These are phyloP conservation scores for Mucor velutinosus DNA, from an alignment of 371 early-diverging fungal genomes.

Conservation along the genomic window DNA sequence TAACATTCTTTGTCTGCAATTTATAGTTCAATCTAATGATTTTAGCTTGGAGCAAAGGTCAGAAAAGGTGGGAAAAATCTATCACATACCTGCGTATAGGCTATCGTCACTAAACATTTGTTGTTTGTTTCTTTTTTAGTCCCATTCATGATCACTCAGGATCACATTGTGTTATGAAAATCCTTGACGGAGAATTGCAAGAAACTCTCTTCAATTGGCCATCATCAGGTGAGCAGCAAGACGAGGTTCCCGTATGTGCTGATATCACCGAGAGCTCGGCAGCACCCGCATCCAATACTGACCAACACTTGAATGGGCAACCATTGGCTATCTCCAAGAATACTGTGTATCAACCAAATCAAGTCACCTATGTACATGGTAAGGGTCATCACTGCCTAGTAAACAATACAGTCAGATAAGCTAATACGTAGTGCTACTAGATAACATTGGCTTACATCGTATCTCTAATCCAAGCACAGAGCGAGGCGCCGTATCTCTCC, in stretches of 20 bases:
- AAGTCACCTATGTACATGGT: slow-evolving; percentile 91
- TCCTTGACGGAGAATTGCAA: slow-evolving; percentile 81
- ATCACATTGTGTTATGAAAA: slow-evolving; percentile 94
- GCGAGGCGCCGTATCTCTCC: slow-evolving; percentile 82
- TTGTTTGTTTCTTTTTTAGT: slow-evolving; percentile 41
- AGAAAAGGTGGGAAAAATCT: slow-evolving; percentile 57
- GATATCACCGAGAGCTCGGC: slow-evolving; percentile 11
- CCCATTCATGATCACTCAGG: slow-evolving; percentile 94
- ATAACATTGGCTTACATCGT: slow-evolving; percentile 88
- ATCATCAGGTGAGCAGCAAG: slow-evolving; percentile 22
- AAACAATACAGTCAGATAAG: neutral
- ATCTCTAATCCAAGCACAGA: slow-evolving; percentile 72
- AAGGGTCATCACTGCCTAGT: slow-evolving; percentile 5
- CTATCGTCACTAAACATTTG: neutral
- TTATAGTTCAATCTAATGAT: slow-evolving; percentile 85
- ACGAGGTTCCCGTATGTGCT: slow-evolving; percentile 19
- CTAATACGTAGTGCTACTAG: slow-evolving; percentile 29
- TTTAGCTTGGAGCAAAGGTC: slow-evolving; percentile 85
- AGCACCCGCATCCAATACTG: slow-evolving; percentile 26
- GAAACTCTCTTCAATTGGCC: slow-evolving; percentile 89
- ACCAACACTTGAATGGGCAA: slow-evolving; percentile 20
- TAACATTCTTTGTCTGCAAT: neutral
- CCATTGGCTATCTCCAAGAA: slow-evolving; percentile 33
- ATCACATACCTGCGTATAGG: neutral
- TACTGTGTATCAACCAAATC: slow-evolving; percentile 58